phyloP scores from a whole-genome alignment of 768 basidiomycete species.

The Tylopilus sp. region DNA sequence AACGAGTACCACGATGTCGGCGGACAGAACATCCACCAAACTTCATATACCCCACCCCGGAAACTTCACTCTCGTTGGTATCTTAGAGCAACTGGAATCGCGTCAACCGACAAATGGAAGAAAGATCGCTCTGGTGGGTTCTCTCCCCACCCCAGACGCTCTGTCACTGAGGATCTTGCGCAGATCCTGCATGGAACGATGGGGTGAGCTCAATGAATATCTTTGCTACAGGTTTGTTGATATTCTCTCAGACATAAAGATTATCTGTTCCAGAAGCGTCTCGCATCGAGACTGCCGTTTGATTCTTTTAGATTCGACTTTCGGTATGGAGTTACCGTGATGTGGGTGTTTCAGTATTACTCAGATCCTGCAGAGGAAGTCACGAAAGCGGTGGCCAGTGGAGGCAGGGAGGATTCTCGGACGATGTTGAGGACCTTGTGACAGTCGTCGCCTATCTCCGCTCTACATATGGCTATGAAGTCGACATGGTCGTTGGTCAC shows the following conservation, averaged over 20 bases:
- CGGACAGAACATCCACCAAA: conserved; percentile 42
- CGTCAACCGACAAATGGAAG: conserved; percentile 50
- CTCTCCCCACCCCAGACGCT: not conserved
- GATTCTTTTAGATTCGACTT: conserved; percentile 90
- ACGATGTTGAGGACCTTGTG: conserved; percentile 65
- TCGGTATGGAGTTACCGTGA: conserved; percentile 47
- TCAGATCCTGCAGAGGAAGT: conserved; percentile 51
- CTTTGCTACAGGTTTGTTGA: not conserved
- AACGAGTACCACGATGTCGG: conserved; percentile 16
- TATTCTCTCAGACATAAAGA: conserved; percentile 66
- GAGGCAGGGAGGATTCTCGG: conserved; percentile 54
- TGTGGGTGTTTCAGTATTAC: not conserved
- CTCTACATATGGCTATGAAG: conserved; percentile 55
- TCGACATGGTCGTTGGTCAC: conserved; percentile 73
- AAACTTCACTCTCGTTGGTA: conserved; percentile 50
- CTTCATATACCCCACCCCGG: conserved; percentile 52
- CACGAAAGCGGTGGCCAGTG: conserved; percentile 72
- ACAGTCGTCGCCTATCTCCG: conserved; percentile 63
- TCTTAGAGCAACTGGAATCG: conserved; percentile 58
- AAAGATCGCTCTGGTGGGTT: conserved; percentile 62
- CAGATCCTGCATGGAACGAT: conserved; percentile 79
- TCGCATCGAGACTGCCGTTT: conserved; percentile 59
- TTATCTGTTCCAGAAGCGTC: conserved; percentile 75
- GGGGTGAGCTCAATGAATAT: conserved; percentile 49
- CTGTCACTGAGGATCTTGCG: conserved; percentile 16